Conservation (phyloP, 2,329 filamentous ascomycete genomes). For the Talaromyces sp. region DNA sequence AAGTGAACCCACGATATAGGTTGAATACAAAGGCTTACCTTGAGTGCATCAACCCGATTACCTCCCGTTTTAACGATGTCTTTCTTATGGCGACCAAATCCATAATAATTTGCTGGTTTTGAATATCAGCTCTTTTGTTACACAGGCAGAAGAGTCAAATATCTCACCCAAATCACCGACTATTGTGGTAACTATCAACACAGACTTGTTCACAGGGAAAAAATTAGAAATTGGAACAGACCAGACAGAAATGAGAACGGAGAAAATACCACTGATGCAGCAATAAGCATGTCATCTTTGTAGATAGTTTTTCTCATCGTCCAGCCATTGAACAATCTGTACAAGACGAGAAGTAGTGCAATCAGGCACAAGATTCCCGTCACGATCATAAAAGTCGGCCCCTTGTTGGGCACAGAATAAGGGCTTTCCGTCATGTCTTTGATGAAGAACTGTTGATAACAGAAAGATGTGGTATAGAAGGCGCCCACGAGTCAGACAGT, state of each 20-base stretch:
- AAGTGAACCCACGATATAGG: not conserved
- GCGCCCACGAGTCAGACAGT: not conserved
- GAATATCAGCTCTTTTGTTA: not conserved
- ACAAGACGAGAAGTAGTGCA: slow-evolving; percentile 10
- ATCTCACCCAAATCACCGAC: slow-evolving; percentile 12
- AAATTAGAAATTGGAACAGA: not conserved
- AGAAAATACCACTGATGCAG: slow-evolving; percentile 10
- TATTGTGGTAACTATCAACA: slow-evolving; percentile 10
- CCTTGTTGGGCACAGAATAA: slow-evolving; percentile 11
- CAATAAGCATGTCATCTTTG: slow-evolving; percentile 13
- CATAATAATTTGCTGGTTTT: slow-evolving; percentile 10
- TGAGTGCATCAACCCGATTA: slow-evolving; percentile 7
- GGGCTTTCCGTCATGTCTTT: not conserved
- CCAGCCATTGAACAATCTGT: slow-evolving; percentile 8
- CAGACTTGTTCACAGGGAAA: not conserved
- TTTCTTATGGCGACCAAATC: slow-evolving; percentile 11
- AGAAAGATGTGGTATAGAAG: not conserved
- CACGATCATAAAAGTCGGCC: slow-evolving; percentile 10
- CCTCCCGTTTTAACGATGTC: slow-evolving; percentile 11
- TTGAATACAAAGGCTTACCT: slow-evolving; percentile 4
- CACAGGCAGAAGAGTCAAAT: not conserved
- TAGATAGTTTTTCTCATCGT: slow-evolving; percentile 4
- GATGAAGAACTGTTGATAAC: not conserved
- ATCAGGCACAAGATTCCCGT: slow-evolving; percentile 9
- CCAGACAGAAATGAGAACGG: not conserved